Conservation (phyloP, 176 grass and related monocot genomes). For the Paspalum notatum region DNA sequence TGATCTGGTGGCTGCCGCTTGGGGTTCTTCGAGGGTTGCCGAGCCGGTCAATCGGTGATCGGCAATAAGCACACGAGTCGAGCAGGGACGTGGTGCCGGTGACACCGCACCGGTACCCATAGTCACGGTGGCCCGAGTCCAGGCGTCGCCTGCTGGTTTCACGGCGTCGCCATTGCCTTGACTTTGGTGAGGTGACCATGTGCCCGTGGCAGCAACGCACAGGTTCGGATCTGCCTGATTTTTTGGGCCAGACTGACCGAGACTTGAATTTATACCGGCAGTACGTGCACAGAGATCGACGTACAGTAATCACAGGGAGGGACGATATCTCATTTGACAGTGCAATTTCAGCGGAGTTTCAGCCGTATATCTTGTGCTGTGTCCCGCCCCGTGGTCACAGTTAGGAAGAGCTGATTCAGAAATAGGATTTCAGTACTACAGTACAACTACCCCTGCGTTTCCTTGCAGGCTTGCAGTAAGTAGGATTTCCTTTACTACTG, state of each 20-base stretch:
- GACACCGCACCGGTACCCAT: not conserved
- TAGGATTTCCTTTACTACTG: no score
- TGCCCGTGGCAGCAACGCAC: not conserved
- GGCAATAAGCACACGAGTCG: no score
- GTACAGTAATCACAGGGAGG: not conserved
- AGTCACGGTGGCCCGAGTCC: not conserved
- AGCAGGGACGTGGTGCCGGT: not conserved
- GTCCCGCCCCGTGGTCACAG: no score
- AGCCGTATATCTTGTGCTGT: no score
- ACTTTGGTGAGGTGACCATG: not conserved
- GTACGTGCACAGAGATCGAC: not conserved
- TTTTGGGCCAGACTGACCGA: not conserved
- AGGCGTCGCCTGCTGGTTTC: slow-evolving; percentile 6
- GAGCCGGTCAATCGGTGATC: no score
- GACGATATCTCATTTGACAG: no score
- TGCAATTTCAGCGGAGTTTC: no score
- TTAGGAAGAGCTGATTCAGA: no score
- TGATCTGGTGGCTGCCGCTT: not conserved
- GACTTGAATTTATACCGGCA: not conserved
- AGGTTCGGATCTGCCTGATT: not conserved
- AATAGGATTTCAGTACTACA: no score
- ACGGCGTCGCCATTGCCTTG: not conserved
- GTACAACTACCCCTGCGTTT: no score
- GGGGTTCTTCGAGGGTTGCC: not conserved
- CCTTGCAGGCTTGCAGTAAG: no score